These are phyloP conservation scores for Sclerotinia glacialis DNA, from an alignment of 2,329 filamentous ascomycete species.

Conservation along the genomic window DNA sequence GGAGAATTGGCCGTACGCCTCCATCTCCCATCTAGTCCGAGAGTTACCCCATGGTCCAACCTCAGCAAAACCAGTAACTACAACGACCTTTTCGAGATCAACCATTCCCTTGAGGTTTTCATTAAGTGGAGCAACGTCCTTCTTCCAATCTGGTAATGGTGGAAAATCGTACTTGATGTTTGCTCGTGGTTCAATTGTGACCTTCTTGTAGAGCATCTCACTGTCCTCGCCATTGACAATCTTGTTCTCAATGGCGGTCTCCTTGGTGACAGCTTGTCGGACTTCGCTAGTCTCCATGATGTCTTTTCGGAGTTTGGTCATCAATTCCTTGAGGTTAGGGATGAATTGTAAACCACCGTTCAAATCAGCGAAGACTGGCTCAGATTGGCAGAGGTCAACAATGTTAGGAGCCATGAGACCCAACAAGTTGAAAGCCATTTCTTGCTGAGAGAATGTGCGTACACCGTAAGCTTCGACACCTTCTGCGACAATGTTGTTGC, in stretches of 20 bases:
- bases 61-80: slow-evolving; percentile 94
- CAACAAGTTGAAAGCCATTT: slow-evolving; percentile 98
- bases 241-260: slow-evolving; percentile 95
- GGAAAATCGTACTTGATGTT: slow-evolving; percentile 99
- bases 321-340: slow-evolving; percentile 88
- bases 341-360: slow-evolving; percentile 98
- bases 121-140: slow-evolving; percentile 85
- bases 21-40: slow-evolving; percentile 98
- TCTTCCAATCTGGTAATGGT: slow-evolving; percentile 83
- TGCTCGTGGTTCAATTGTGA: slow-evolving; percentile 86
- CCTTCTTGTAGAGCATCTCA: slow-evolving; percentile 91
- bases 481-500: slow-evolving; percentile 96
- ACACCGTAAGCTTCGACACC: slow-evolving; percentile 96
- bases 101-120: slow-evolving; percentile 94
- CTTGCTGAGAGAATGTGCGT: slow-evolving; percentile 96
- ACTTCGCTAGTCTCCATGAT: slow-evolving; percentile 95
- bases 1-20: slow-evolving; percentile 93
- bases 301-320: slow-evolving; percentile 89
- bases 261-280: slow-evolving; percentile 88
- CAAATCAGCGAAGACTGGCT: slow-evolving; percentile 94
- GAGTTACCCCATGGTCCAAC: slow-evolving; percentile 98
- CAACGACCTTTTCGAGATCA: slow-evolving; percentile 95
- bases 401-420: slow-evolving; percentile 93
- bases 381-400: slow-evolving; percentile 90
- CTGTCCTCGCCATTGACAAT: slow-evolving; percentile 92